phyloP scores from a whole-genome alignment of 805 yeast species.

The Yarrowia osloensis region DNA sequence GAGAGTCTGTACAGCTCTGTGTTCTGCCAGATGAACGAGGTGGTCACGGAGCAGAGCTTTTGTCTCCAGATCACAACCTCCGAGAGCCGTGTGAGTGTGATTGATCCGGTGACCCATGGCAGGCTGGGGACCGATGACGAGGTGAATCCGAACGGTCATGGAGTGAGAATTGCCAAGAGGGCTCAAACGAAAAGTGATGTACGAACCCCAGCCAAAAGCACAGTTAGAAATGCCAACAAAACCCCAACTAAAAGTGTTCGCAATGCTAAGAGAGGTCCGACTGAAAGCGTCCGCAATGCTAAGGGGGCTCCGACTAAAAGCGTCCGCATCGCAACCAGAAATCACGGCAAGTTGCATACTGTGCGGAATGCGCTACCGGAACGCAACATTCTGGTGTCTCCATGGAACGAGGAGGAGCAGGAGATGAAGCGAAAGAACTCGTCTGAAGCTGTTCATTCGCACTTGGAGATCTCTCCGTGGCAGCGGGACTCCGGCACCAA shows the following conservation, averaged over 20 bases:
- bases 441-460: background rate
- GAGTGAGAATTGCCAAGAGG: background rate
- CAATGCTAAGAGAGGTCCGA: no score
- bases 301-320: no score
- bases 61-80: conserved; percentile 32
- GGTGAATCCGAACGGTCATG: conserved; percentile 18
- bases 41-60: conserved; percentile 33
- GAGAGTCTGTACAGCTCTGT: conserved; percentile 33
- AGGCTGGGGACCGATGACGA: background rate
- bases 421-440: background rate
- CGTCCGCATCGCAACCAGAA: background rate
- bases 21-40: conserved; percentile 35
- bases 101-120: conserved; percentile 15
- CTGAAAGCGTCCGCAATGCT: no score
- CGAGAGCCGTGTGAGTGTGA: background rate
- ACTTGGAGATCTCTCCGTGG: conserved; percentile 11
- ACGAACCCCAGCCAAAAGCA: no score
- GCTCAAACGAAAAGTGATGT: background rate
- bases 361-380: background rate
- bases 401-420: background rate
- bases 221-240: no score
- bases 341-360: background rate
- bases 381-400: background rate
- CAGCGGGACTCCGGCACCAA: background rate
- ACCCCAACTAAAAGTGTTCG: no score